Base-by-base conservation (phyloP, 2,329 filamentous ascomycete species). In the Calonectria montana region DNA sequence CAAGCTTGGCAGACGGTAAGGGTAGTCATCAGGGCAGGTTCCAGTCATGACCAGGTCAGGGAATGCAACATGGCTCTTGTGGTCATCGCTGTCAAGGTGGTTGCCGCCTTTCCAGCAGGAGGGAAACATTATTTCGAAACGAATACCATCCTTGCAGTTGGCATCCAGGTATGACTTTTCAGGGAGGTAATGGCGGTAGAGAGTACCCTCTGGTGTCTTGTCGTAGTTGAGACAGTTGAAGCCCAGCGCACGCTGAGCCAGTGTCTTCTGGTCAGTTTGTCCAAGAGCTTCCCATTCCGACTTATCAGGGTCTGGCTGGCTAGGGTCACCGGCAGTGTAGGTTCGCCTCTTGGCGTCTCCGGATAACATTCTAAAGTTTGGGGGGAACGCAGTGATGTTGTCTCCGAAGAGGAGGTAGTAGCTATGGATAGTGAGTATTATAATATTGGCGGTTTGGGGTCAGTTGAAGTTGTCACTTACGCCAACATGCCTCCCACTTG, bases 151-250 rank as follows among this genome's bases (percentile, higher is more conserved):
- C n/a, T 85, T 84, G 85, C 96, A 98, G 84, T 96, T 92, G 67
- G 88, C 88, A 80, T 98, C 95, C 41, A 98, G 87, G 81, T 91
- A 97, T 0, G 84, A 84, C 88, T 97, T 97, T 78, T 93, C 89
- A 0, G 96, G 96, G 77, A 98, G 79, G 81, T 90, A 92, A 83
- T 98, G 96, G 75, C 96, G 94, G 83, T 91, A 93, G 41, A 97
- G 88, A 16, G 95, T 93, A 1, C 89, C 88, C 82, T 98, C 95
- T 2, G 93, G 86, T 0, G 83, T 78, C 27, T 83, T 86, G 37
- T 78, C 79, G 81, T 98, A 98, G 89, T 98, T 92, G 72, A 99
- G 86, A 84, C 97, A 98, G 88, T 98, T 98, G 90, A 98, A 98
- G 4, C 97, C 96, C 31, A 98, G 78, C 12, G 96, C 94, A 73